Percentiles rank a stretch among this genome's conserved stretches.
phyloP scores from a whole-genome alignment of 2,329 filamentous ascomycete genomes.

The Curvularia hawaiiensis region DNA sequence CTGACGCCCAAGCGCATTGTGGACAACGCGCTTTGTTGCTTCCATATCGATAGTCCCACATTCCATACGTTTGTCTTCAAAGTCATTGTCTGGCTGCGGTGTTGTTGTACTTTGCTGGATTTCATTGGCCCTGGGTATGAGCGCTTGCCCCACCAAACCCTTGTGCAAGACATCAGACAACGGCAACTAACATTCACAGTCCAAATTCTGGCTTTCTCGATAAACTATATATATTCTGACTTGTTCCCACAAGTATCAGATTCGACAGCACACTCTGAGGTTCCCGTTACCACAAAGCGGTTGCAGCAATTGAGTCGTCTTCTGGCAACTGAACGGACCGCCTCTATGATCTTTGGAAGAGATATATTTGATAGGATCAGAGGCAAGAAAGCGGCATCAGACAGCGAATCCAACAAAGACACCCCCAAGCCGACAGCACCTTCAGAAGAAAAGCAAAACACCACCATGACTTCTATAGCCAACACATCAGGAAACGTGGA shows the following conservation, averaged over 20 bases:
- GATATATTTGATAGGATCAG: background rate
- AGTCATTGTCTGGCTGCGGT: slow-evolving; percentile 13
- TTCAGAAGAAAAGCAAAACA: slow-evolving; percentile 1
- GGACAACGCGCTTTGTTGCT: background rate
- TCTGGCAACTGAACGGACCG: background rate
- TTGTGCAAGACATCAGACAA: slow-evolving; percentile 8
- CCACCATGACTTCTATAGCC: background rate
- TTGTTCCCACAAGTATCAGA: slow-evolving; percentile 14
- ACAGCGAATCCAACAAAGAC: background rate
- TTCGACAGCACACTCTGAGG: slow-evolving; percentile 11
- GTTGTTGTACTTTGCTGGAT: slow-evolving; percentile 1
- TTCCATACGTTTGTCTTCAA: slow-evolving; percentile 1
- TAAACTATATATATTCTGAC: slow-evolving; percentile 18
- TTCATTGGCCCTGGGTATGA: slow-evolving; percentile 17
- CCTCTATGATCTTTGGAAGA: background rate
- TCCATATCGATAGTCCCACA: background rate
- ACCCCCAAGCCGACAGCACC: background rate
- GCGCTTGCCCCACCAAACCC: slow-evolving; percentile 13
- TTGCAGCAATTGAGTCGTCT: slow-evolving; percentile 6
- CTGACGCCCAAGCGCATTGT: slow-evolving; percentile 5
- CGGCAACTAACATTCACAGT: slow-evolving; percentile 8
- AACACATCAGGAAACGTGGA: slow-evolving; percentile 7
- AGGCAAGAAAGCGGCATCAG: background rate
- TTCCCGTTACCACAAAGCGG: slow-evolving; percentile 6
- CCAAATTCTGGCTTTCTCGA: slow-evolving; percentile 12